A percentile compares a stretch with the other conserved stretches of the same genome.
phyloP scores from a whole-genome alignment of 23 red algal species.

The Chondrus crispus region DNA sequence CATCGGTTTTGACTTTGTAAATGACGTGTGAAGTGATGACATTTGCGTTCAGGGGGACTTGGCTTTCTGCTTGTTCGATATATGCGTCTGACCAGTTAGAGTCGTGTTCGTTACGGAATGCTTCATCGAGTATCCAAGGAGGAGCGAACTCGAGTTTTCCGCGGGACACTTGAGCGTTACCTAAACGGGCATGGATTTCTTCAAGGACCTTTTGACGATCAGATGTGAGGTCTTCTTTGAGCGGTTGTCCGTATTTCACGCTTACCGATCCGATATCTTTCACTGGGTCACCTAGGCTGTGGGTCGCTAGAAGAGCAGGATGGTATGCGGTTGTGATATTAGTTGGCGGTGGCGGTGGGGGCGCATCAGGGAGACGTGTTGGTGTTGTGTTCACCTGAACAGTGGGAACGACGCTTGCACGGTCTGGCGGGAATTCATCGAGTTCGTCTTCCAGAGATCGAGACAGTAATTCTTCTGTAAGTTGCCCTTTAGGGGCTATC shows the following conservation, averaged over 20 bases:
- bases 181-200: not conserved
- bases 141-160: conserved; percentile 9
- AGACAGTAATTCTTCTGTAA: not conserved
- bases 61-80: not conserved
- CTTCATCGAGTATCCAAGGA: not conserved
- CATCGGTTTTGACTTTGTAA: not conserved
- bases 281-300: not conserved
- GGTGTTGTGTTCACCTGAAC: not conserved
- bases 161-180: not conserved
- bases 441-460: not conserved
- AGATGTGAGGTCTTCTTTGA: not conserved
- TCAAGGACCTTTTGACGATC: not conserved
- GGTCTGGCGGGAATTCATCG: no score
- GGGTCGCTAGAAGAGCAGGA: not conserved
- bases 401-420: not conserved
- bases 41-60: not conserved
- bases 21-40: not conserved
- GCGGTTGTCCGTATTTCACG: not conserved
- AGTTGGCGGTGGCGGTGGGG: not conserved
- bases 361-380: not conserved
- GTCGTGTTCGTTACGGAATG: not conserved
- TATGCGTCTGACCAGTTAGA: not conserved
- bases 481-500: not conserved
- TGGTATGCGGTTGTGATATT: not conserved
- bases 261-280: not conserved